Evolutionary conservation across 345 rosid species (phyloP), one percentile per base, ranked within the genome.

Genomic region (Pugionium cornutum): DNA sequence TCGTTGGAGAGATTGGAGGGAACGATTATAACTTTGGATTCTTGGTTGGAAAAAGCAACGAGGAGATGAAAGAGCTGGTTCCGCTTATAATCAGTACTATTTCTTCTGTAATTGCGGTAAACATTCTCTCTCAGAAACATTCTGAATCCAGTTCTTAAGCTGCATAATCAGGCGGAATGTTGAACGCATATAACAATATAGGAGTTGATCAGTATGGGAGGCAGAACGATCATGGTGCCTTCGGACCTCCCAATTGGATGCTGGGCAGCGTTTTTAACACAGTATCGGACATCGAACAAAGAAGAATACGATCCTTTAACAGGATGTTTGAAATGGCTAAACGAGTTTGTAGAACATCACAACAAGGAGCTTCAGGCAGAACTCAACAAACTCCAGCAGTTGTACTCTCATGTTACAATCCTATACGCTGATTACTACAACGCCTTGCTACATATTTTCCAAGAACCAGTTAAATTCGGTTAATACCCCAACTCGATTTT

Each of bases 1-100:
- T 79, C 1, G 26, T 81, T 56, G 89, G 89, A 76, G 87, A 81
- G 57, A 83, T 84, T 2, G 85, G 89, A 51, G 83, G 87, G 26
- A 84, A 84, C n/a, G 87, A 82, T 36, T 79, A 75, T 58, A 70
- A 77, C 41, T 26, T 63, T 11, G 70, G 67, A 0, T 60, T 82
- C 54, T 4, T 63, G 2, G 18, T 7, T 18, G 68, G 80, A 3
- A 73, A 54, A 62, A 59, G 40, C 42, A 6, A 32, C 1, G 53
- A 71, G 25, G 77, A 56, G 52, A 30, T 69, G 1, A 78, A 26
- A 57, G 62, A 57, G 28, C 32, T 78, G 31, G 83, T 82, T 46
- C 86, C 83, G 0, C 37, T 47, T 5, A 77, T 82, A 27, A 63
- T 73, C 35, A 35, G 46, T 18, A 37, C 37, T 9, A 79, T 82